Evolutionary conservation across 2,329 filamentous ascomycete genomes (phyloP).

Genomic region (Hypoxylon sp.): DNA sequence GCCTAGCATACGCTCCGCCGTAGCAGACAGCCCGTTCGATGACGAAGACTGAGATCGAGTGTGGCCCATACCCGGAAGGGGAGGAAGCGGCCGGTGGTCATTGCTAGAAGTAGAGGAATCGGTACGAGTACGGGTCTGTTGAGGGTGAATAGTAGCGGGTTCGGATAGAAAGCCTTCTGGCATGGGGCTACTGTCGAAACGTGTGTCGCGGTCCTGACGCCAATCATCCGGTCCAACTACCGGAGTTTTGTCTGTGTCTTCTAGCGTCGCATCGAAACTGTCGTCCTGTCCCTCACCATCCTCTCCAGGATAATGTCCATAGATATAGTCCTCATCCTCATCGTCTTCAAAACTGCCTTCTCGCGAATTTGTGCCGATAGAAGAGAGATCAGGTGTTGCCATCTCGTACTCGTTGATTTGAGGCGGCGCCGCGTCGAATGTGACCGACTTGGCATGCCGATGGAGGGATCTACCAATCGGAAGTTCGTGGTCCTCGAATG

Average conservation of each 20-base stretch:
- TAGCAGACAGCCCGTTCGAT: slow-evolving; percentile 74
- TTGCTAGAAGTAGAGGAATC: slow-evolving; percentile 83
- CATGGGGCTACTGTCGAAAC: slow-evolving; percentile 78
- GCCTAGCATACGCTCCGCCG: slow-evolving; percentile 77
- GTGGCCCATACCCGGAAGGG: slow-evolving; percentile 76
- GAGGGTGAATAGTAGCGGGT: slow-evolving; percentile 61
- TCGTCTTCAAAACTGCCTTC: slow-evolving; percentile 94
- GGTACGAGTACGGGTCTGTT: slow-evolving; percentile 72
- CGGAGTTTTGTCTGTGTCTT: slow-evolving; percentile 96
- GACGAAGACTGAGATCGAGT: slow-evolving; percentile 64
- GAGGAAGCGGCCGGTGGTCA: slow-evolving; percentile 86
- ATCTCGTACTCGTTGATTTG: slow-evolving; percentile 98
- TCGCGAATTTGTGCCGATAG: slow-evolving; percentile 87
- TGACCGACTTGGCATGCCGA: slow-evolving; percentile 95
- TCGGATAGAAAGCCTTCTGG: slow-evolving; percentile 64
- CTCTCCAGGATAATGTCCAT: slow-evolving; percentile 63
- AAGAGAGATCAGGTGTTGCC: slow-evolving; percentile 96
- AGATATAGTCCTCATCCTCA: slow-evolving; percentile 79
- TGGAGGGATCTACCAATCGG: slow-evolving; percentile 77
- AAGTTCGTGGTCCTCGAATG: slow-evolving; percentile 68
- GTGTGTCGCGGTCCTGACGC: slow-evolving; percentile 81
- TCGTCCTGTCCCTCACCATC: slow-evolving; percentile 77
- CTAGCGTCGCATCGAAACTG: slow-evolving; percentile 94
- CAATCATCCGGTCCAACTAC: slow-evolving; percentile 98
- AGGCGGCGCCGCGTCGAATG: slow-evolving; percentile 92